Evolutionary conservation across 257 asterid genomes (phyloP), one percentile per base, ranked within the genome.

Genomic region (Capsicum pubescens): DNA sequence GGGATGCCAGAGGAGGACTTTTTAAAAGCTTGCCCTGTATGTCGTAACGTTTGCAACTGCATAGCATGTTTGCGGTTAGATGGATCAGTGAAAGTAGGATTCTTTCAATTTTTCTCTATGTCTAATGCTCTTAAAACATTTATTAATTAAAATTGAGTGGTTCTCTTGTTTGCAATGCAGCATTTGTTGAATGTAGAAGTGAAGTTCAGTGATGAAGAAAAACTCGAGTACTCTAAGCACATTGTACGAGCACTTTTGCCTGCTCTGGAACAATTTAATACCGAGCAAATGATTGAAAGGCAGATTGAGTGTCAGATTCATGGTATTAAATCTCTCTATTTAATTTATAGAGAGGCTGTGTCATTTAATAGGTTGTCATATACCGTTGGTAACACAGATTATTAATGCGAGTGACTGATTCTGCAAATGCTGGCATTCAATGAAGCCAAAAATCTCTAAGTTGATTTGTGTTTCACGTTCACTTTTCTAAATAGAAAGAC

Each of bases 21-120:
- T 82, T 93, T 87, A 56, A 86, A 92, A 86, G 90, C 90, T 83
- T 96, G 99, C 83, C 98, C 99, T 60, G 93, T 92, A 84, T 96
- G 99, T 90, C 84, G 86, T 72, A 82, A 85, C 26, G 90, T 90
- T 85, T 96, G 98, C 90, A 96, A 96, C 83, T 96, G 99, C 93
- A 92, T 93, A 93, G 55, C 87, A 36, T 96, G 99, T 89, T 84
- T 96, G 94, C 88, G 97, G 67, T 80, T 94, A 90, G 91, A 92
- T 57, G 90, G 90, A 35, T 86, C 89, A 12, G 84, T 48, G 0
- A 82, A 81, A 90, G 99, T 95, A 85, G 86, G 91, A 84, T 87
- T 77, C 54, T 63, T 12, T 39, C 32, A 3, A 39, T 32, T 57
- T 80, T 86, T 55, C 39, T n/a, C 26, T 44, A 66, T 79, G 69